phyloP scores from a whole-genome alignment of 257 asterid species.

The Primulina huaijiensis region DNA sequence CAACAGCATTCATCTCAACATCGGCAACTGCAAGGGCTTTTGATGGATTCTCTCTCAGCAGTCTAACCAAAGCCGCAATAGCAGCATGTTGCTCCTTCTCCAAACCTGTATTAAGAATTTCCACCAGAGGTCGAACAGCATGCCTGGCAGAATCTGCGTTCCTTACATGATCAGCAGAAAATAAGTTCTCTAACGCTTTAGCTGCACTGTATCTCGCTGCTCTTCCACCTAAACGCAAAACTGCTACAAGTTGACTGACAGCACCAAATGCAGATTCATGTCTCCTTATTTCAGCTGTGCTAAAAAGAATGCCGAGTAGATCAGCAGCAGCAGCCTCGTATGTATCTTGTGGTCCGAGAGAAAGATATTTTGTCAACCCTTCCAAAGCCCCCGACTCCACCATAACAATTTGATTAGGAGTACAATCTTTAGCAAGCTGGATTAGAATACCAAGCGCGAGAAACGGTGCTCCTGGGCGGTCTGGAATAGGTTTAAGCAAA shows the following conservation, averaged over 20 bases:
- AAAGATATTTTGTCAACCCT: slow-evolving; percentile 89
- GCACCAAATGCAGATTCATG: slow-evolving; percentile 98
- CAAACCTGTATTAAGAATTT: slow-evolving; percentile 82
- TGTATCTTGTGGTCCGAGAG: slow-evolving; percentile 93
- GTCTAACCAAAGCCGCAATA: slow-evolving; percentile 85
- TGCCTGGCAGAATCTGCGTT: slow-evolving; percentile 97
- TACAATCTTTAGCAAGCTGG: slow-evolving; percentile 81
- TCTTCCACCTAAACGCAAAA: slow-evolving; percentile 94
- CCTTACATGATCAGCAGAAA: slow-evolving; percentile 93
- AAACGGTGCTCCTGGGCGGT: slow-evolving; percentile 98
- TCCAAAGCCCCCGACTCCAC: slow-evolving; percentile 97
- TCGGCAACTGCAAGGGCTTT: slow-evolving; percentile 95
- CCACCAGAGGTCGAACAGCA: slow-evolving; percentile 96
- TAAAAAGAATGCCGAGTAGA: slow-evolving; percentile 80
- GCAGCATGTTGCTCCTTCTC: slow-evolving; percentile 99
- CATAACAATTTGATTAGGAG: slow-evolving; percentile 87
- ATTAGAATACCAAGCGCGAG: slow-evolving; percentile 87
- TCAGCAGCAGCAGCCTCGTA: slow-evolving; percentile 98
- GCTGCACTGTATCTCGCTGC: slow-evolving; percentile 97
- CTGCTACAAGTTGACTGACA: slow-evolving; percentile 93
- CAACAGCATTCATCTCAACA: slow-evolving; percentile 96
- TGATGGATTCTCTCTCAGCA: slow-evolving; percentile 86
- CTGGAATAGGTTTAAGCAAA: slow-evolving; percentile 95
- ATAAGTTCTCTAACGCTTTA: slow-evolving; percentile 88
- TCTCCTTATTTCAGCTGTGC: slow-evolving; percentile 94